Percentiles rank a stretch among this genome's conserved stretches.
These are phyloP conservation scores for Waitea zeae DNA, from an alignment of 1,284 basidiomycete genomes.

Conservation along the genomic window DNA sequence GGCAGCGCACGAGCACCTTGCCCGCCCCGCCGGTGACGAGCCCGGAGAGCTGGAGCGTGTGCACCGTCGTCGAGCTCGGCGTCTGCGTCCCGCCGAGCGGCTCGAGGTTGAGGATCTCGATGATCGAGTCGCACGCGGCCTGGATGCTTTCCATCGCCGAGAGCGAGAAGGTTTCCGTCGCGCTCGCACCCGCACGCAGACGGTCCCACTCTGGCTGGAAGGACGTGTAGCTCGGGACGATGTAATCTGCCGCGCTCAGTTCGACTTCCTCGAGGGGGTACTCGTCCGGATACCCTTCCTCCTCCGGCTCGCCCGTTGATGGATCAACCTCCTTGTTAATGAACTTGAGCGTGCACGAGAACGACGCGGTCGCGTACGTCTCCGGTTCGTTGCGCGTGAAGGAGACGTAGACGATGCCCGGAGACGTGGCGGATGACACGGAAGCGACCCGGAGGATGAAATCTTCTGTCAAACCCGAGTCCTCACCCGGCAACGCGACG, in stretches of 20 bases:
- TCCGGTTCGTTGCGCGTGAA: constrained; percentile 73
- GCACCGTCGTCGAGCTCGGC: constrained; percentile 73
- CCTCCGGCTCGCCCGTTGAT: constrained; percentile 90
- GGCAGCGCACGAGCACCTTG: constrained; percentile 82
- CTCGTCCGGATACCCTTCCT: constrained; percentile 97
- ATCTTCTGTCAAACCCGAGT: constrained; percentile 75
- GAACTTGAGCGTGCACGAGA: constrained; percentile 90
- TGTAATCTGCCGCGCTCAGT: constrained; percentile 85
- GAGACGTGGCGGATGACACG: constrained; percentile 52
- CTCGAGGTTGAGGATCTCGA: constrained; percentile 95
- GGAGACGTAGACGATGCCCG: constrained; percentile 82
- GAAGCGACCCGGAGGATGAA: constrained; percentile 82
- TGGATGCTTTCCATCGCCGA: constrained; percentile 88
- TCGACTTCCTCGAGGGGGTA: constrained; percentile 97
- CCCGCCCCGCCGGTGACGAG: constrained; percentile 79
- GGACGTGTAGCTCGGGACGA: constrained; percentile 81
- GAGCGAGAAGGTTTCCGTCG: constrained; percentile 90
- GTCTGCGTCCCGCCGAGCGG: constrained; percentile 79
- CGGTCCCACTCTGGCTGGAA: constrained; percentile 95
- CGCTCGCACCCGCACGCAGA: constrained; percentile 53
- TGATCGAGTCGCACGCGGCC: constrained; percentile 84
- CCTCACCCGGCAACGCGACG: constrained; percentile 69
- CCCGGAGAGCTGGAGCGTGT: constrained; percentile 89
- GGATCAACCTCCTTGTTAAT: constrained; percentile 97
- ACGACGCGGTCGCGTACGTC: constrained; percentile 73